A percentile compares a stretch with the other conserved stretches of the same genome.
phyloP scores from a whole-genome alignment of 2,329 filamentous ascomycete genomes.

The Hypoxylon sp. region DNA sequence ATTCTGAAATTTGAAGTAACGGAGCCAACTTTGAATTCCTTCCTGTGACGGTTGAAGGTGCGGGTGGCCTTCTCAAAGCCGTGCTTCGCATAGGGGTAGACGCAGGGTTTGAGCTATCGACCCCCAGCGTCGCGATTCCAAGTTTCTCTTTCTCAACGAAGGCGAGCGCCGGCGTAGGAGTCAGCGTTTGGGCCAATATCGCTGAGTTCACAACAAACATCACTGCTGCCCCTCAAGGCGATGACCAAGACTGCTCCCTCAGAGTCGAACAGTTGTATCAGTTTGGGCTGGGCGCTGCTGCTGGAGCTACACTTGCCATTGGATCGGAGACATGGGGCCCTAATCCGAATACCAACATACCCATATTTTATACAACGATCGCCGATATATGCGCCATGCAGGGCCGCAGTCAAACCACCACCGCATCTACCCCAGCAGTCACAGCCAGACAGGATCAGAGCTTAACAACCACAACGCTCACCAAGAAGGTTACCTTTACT shows the following conservation, averaged over 20 bases:
- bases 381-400: conserved; percentile 60
- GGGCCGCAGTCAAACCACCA: conserved; percentile 46
- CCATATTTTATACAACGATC: conserved; percentile 69
- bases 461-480: conserved; percentile 60
- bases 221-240: conserved; percentile 56
- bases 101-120: conserved; percentile 59
- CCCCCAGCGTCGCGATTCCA: conserved; percentile 45
- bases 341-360: conserved; percentile 60
- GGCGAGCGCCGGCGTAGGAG: conserved; percentile 63
- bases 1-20: conserved; percentile 56
- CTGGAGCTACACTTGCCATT: conserved; percentile 66
- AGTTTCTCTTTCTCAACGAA: conserved; percentile 37
- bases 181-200: conserved; percentile 66
- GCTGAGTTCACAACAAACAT: conserved; percentile 69
- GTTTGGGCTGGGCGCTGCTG: conserved; percentile 67
- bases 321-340: conserved; percentile 65
- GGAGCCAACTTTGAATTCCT: conserved; percentile 71
- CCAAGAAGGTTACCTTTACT: conserved; percentile 59
- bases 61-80: conserved; percentile 61
- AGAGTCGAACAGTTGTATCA: conserved; percentile 65
- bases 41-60: conserved; percentile 65
- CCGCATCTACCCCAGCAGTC: conserved; percentile 39
- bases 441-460: conserved; percentile 49
- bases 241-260: conserved; percentile 60
- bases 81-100: conserved; percentile 64